phyloP scores from a whole-genome alignment of 2,329 filamentous ascomycete genomes.

The Teratosphaeria destructans region DNA sequence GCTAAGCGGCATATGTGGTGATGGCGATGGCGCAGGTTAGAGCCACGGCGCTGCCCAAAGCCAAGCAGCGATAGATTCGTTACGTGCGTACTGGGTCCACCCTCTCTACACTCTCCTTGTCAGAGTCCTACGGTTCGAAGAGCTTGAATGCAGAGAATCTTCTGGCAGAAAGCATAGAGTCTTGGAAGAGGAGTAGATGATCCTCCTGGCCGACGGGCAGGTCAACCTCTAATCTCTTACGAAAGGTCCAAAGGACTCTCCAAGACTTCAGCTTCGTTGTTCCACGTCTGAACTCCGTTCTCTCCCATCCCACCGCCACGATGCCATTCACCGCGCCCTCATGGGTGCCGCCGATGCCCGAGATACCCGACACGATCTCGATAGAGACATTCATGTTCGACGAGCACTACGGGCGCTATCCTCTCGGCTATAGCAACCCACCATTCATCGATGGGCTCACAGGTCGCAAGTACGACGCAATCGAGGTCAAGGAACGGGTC shows the following conservation, averaged over 20 bases:
- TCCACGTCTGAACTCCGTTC: neutral
- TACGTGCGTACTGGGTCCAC: neutral
- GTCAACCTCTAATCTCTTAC: neutral
- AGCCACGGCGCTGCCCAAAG: neutral
- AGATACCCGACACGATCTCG: conserved; percentile 63
- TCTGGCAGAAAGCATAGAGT: neutral
- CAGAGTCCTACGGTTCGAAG: neutral
- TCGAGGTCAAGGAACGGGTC: conserved; percentile 55
- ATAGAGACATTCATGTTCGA: conserved; percentile 68
- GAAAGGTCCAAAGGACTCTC: no score
- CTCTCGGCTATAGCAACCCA: conserved; percentile 52
- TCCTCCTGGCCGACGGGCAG: neutral
- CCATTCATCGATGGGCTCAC: conserved; percentile 71
- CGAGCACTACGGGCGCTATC: conserved; percentile 57
- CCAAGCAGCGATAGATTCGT: no score
- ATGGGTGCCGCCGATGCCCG: conserved; percentile 52
- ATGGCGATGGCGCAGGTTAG: neutral
- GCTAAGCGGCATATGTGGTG: neutral
- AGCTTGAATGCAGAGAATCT: neutral
- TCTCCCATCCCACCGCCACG: neutral
- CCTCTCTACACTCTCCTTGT: neutral
- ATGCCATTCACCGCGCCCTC: conserved; percentile 50
- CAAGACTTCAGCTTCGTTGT: neutral
- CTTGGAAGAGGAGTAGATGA: neutral
- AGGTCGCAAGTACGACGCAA: conserved; percentile 48